Conservation (phyloP, 2,329 filamentous ascomycete genomes). For the Pseudogymnoascus sp. region DNA sequence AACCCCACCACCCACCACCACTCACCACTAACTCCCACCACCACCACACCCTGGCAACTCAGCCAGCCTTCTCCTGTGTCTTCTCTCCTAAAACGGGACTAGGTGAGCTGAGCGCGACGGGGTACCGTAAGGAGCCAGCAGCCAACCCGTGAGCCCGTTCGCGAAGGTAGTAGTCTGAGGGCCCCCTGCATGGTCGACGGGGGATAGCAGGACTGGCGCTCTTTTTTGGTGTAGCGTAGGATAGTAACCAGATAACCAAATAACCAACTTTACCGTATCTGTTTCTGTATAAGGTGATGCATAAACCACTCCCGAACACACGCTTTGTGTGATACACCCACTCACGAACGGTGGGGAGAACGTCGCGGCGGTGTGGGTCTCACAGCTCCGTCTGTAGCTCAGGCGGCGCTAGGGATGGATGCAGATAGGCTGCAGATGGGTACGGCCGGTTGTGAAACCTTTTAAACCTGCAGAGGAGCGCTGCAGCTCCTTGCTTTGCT, state of each 20-base stretch:
- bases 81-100: background rate
- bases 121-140: background rate
- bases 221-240: too few species aligned
- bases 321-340: background rate
- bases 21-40: too few species aligned
- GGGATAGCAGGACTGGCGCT: background rate
- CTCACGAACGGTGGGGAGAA: background rate
- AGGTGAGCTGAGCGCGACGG: background rate
- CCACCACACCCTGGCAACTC: background rate
- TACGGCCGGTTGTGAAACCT: background rate
- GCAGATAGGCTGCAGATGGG: background rate
- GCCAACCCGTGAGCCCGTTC: background rate
- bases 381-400: background rate
- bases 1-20: background rate
- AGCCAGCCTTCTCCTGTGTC: background rate
- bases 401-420: background rate
- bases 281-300: background rate
- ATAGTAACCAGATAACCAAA: background rate
- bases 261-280: background rate
- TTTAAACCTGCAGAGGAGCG: background rate
- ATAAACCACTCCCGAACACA: too few species aligned
- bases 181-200: background rate
- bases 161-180: background rate
- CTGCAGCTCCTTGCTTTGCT: too few species aligned
- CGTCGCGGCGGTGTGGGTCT: background rate